Base-by-base conservation (phyloP, 345 rosid species). In the Boechera retrofracta region DNA sequence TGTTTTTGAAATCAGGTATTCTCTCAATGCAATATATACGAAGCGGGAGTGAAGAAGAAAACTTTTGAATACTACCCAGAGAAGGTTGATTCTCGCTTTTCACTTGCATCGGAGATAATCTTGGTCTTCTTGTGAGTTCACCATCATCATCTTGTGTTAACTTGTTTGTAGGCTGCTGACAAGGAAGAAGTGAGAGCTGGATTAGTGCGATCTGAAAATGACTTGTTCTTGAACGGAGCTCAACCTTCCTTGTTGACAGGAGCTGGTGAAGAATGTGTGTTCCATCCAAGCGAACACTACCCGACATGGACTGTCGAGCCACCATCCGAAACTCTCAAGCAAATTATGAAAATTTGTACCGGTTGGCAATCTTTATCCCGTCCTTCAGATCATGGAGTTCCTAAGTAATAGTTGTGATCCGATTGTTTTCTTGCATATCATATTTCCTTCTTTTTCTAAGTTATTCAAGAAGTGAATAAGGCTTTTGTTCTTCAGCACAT, bases 11-110 rank as follows among this genome's bases (percentile, higher is more conserved):
- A 51, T 59, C 84, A 94, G 98, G 84, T 94, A 77, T 89, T 83
- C 71, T 95, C 98, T 51, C 97, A 92, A 49, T 86, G 97, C 92
- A 91, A 95, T 83, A 86, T 95, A 81, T 90, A 92, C 38, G 97
- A 95, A 86, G 98, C 97, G 6, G 97, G 94, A 72, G 79, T 75
- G 75, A 95, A 92, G 83, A 89, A 92, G 79, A 85, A 83, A 78
- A 89, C 96, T 31, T 92, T 92, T 54, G 94, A 92, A 76, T 92
- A 87, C 83, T 85, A 86, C 6, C 84, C 87, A 6, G 98, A 92
- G 84, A 95, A 91, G 92, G 98, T 84, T 69, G 82, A 32, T 69
- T 45, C 47, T 75, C 32, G 53, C 48, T 61, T 74, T 61, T 64
- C 72, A 53, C 32, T 45, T 71, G 36, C 56, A 44, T 73, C 13